Conservation (phyloP, 2,329 filamentous ascomycete genomes). For the Ophiosphaerella herpotricha region DNA sequence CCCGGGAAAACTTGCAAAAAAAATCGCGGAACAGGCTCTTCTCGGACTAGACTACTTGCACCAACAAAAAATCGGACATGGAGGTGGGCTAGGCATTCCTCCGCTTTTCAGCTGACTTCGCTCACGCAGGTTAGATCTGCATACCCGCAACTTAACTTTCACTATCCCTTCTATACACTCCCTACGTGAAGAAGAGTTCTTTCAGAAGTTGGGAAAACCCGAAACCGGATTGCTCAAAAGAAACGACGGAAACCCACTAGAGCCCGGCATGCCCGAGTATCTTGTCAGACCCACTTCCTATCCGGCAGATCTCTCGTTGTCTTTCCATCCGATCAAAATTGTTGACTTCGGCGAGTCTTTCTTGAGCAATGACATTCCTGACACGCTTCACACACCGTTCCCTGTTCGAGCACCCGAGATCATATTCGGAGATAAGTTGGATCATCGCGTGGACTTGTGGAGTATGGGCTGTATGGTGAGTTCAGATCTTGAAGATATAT, state of each 20-base stretch:
- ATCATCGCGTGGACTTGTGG: conserved; percentile 48
- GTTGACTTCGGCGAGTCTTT: conserved; percentile 50
- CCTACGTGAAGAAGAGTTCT: conserved; percentile 24
- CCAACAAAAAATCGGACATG: conserved; percentile 27
- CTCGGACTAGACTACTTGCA: conserved; percentile 26
- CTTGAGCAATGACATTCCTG: conserved; percentile 18
- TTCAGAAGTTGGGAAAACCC: conserved; percentile 19
- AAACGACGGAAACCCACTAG: conserved; percentile 22
- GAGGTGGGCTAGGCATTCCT: conserved; percentile 16
- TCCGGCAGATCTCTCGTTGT: neutral
- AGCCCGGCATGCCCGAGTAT: conserved; percentile 22
- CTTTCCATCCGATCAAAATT: conserved; percentile 14
- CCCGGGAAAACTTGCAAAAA: conserved; percentile 45
- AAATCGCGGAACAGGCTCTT: conserved; percentile 33
- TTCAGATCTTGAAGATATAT: conserved; percentile 4
- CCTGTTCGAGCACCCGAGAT: conserved; percentile 45
- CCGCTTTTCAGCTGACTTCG: neutral
- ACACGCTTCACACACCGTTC: conserved; percentile 42
- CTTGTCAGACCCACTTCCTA: conserved; percentile 20
- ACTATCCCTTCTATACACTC: conserved; percentile 19
- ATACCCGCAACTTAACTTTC: conserved; percentile 33
- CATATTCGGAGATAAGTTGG: conserved; percentile 43
- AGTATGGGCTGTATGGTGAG: conserved; percentile 46
- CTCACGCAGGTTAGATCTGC: conserved; percentile 28
- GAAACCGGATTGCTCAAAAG: conserved; percentile 18